Evolutionary conservation across 495 filamentous ascomycete species (phyloP).

Genomic region (Oidiodendron maius): DNA sequence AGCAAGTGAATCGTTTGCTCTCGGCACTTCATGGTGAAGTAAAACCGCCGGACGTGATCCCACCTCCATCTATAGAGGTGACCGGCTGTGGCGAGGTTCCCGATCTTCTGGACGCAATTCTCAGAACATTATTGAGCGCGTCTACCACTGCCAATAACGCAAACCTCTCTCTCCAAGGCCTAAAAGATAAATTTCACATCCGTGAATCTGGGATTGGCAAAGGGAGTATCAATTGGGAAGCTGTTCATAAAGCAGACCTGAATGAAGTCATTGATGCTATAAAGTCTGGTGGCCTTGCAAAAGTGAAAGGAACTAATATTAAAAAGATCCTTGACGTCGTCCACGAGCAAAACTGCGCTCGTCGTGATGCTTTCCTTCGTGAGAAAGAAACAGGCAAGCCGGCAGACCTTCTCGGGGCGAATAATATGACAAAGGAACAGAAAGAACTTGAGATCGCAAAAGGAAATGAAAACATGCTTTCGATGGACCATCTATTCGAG

Average conservation of each 20-base stretch:
- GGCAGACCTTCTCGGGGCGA: conserved; percentile 21
- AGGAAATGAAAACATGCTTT: conserved; percentile 50
- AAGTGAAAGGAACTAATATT: conserved; percentile 69
- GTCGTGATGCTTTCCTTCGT: conserved; percentile 26
- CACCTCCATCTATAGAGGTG: conserved; percentile 68
- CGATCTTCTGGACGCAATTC: conserved; percentile 80
- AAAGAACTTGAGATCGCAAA: conserved; percentile 34
- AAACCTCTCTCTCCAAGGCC: conserved; percentile 61
- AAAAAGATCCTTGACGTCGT: conserved; percentile 79
- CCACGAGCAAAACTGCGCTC: conserved; percentile 56
- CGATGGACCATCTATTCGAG: conserved; percentile 72
- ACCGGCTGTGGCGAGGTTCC: conserved; percentile 94
- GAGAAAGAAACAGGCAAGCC: conserved; percentile 26
- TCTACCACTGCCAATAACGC: conserved; percentile 64
- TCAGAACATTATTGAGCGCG: conserved; percentile 75
- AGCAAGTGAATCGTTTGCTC: conserved; percentile 67
- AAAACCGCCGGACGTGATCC: conserved; percentile 59
- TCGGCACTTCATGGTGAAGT: conserved; percentile 60
- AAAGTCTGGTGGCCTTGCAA: conserved; percentile 62
- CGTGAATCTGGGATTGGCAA: conserved; percentile 31
- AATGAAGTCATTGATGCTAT: conserved; percentile 68
- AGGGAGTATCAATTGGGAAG: conserved; percentile 87
- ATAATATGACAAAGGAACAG: conserved; percentile 24
- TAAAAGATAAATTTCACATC: conserved; percentile 63
- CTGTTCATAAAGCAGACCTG: conserved; percentile 57